Evolutionary conservation across 495 filamentous ascomycete genomes (phyloP), one percentile per base, ranked within the genome.

Genomic region (Lophium mytilinum): DNA sequence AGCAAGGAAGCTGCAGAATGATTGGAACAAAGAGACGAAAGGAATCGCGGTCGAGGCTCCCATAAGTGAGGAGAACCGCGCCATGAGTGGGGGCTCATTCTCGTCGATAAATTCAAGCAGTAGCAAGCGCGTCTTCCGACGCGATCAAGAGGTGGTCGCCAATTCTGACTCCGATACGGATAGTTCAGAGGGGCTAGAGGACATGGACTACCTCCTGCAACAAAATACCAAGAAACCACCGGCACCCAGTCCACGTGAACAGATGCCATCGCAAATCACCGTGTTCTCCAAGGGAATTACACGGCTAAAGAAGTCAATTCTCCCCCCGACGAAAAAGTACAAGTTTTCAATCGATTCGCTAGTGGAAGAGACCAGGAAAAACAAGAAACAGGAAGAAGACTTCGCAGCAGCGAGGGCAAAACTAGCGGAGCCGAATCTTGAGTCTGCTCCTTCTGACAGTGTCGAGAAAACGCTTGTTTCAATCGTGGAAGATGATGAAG

Each of bases 331-430:
- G 14, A 76, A 78, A 14, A 83, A 79, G 60, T 85, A 87, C 61
- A 85, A 79, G 59, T 86, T 83, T 60, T 82, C 83, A 19, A 66
- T 95, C 15, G 83, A 84, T 47, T 76, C 74, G 2, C 73, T 94
- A 15, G 75, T 87, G 50, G 76, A 76, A 48, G 78, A 82, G 57
- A 76, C 80, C 7, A 73, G 76, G 41, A 73, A 80, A 55, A 79
- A 86, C 49, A 72, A 80, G 14, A 75, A 77, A 33, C 73, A 75
- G 2, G 81, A 87, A 46, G 79, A 76, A 5, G 81, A 73, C 42
- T 77, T 86, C 18, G 76, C 77, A 46, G 72, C 71, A 54, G 64
- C 75, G n/a, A 79, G 71, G 64, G 75, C 75, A n/a, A 62, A 75
- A 0, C 66, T 77, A 18, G 63, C 69, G 10, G 55, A 65, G 11